Percentiles rank a stretch among this genome's conserved stretches.
Conservation (phyloP, 2,329 filamentous ascomycete species). For the Epichloe sibirici region DNA sequence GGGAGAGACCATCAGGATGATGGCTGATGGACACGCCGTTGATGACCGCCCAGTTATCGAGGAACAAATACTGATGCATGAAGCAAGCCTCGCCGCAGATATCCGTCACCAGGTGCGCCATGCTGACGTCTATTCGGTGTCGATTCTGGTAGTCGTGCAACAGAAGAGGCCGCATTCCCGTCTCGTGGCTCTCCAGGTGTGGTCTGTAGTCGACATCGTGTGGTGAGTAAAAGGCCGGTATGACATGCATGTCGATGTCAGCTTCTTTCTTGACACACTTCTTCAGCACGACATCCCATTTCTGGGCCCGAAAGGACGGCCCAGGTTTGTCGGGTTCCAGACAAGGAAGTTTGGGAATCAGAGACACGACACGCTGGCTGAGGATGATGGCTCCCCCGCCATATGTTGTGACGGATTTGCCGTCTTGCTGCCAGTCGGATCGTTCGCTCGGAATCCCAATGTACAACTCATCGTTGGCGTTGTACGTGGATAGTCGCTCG, state of each 20-base stretch:
- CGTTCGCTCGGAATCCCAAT: conserved; percentile 32
- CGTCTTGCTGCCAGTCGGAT: conserved; percentile 29
- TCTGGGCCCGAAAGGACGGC: conserved; percentile 11
- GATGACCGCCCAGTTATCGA: conserved; percentile 34
- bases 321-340: conserved; percentile 13
- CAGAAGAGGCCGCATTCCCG: conserved; percentile 27
- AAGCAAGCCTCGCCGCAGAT: conserved; percentile 34
- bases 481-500: conserved; percentile 23
- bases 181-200: conserved; percentile 23
- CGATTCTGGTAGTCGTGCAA: conserved; percentile 27
- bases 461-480: conserved; percentile 22
- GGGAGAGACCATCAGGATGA: conserved; percentile 25
- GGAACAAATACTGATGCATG: conserved; percentile 33
- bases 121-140: conserved; percentile 26
- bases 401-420: conserved; percentile 24
- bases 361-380: conserved; percentile 21
- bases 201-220: conserved; percentile 19
- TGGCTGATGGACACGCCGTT: conserved; percentile 34
- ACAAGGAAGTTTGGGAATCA: conserved; percentile 26
- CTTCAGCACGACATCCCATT: conserved; percentile 31
- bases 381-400: conserved; percentile 34
- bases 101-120: conserved; percentile 29
- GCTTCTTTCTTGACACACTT: conserved; percentile 26
- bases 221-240: conserved; percentile 31
- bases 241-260: conserved; percentile 25